Percentiles rank a stretch among this genome's conserved stretches.
These are phyloP conservation scores for Fraxinus angustifolia DNA, from an alignment of 305 asterid genomes.

Conservation along the genomic window DNA sequence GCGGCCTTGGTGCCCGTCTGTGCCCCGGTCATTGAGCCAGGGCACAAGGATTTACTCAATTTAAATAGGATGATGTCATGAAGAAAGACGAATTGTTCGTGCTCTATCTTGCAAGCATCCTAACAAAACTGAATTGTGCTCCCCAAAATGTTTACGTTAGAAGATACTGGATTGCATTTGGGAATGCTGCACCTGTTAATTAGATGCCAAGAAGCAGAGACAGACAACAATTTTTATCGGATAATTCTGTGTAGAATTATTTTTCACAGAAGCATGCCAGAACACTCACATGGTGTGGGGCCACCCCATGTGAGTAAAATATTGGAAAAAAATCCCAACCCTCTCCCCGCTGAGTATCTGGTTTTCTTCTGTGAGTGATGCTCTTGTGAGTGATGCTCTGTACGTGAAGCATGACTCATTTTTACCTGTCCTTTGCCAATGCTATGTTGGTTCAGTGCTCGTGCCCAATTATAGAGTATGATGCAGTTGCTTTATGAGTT, in stretches of 20 bases:
- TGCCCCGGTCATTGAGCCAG: too few relatives aligned
- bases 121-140: not conserved
- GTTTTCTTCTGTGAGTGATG: too few relatives aligned
- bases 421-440: slow-evolving; percentile 1
- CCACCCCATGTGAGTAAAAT: too few relatives aligned
- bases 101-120: slow-evolving; percentile 49
- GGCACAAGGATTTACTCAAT: too few relatives aligned
- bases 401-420: not conserved
- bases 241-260: too few relatives aligned
- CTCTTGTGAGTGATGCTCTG: too few relatives aligned
- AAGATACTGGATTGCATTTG: slow-evolving; percentile 29
- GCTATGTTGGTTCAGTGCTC: slow-evolving; percentile 15
- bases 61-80: slow-evolving; percentile 33
- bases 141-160: slow-evolving; percentile 22
- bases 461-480: slow-evolving; percentile 6
- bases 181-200: slow-evolving; percentile 31
- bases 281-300: too few relatives aligned
- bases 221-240: not conserved
- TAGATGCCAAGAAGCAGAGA: slow-evolving; percentile 25
- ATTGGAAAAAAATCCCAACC: too few relatives aligned
- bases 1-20: too few relatives aligned
- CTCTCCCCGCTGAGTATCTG: too few relatives aligned
- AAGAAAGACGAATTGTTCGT: slow-evolving; percentile 56
- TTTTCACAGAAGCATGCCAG: too few relatives aligned
- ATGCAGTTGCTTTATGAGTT: not conserved